Evolutionary conservation across 2,329 filamentous ascomycete species (phyloP).

Genomic region (Domatiomyces globalis): DNA sequence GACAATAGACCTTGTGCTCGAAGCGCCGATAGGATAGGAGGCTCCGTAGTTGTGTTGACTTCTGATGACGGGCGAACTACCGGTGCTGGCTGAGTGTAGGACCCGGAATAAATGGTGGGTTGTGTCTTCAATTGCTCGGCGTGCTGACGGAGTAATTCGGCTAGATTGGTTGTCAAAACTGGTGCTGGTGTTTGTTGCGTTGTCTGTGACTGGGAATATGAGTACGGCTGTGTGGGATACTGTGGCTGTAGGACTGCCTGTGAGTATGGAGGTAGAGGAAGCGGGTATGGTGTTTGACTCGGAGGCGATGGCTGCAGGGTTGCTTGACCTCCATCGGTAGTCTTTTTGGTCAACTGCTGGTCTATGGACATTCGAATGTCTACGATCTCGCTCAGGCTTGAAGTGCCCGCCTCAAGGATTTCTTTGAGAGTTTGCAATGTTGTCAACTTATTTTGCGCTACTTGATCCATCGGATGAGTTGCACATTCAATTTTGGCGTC

Average conservation of each 20-base stretch:
- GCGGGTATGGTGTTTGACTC: constrained; percentile 21
- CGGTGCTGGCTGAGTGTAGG: constrained; percentile 6
- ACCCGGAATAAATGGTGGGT: constrained; percentile 3
- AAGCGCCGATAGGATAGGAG: constrained; percentile 27
- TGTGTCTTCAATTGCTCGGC: constrained; percentile 26
- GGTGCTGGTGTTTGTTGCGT: constrained; percentile 18
- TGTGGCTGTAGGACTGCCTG: constrained; percentile 23
- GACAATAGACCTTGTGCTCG: constrained; percentile 54
- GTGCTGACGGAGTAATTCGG: constrained; percentile 32
- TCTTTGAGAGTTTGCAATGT: constrained; percentile 18
- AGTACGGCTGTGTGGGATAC: constrained; percentile 21
- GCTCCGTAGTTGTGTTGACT: constrained; percentile 3
- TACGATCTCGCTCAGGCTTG: constrained; percentile 13
- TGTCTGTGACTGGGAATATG: constrained; percentile 15
- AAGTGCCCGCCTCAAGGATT: constrained; percentile 15
- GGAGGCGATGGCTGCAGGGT: constrained; percentile 23
- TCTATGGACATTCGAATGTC: constrained; percentile 16
- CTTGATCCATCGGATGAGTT: constrained; percentile 18
- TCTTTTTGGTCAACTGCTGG: constrained; percentile 26
- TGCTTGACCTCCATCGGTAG: constrained; percentile 31
- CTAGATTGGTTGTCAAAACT: constrained; percentile 30
- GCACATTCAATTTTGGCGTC: constrained; percentile 19
- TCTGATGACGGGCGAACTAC: neutral
- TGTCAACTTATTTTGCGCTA: constrained; percentile 14
- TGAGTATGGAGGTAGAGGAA: constrained; percentile 19